These are phyloP conservation scores for Apiospora aurea DNA, from an alignment of 2,329 filamentous ascomycete species.

Conservation along the genomic window DNA sequence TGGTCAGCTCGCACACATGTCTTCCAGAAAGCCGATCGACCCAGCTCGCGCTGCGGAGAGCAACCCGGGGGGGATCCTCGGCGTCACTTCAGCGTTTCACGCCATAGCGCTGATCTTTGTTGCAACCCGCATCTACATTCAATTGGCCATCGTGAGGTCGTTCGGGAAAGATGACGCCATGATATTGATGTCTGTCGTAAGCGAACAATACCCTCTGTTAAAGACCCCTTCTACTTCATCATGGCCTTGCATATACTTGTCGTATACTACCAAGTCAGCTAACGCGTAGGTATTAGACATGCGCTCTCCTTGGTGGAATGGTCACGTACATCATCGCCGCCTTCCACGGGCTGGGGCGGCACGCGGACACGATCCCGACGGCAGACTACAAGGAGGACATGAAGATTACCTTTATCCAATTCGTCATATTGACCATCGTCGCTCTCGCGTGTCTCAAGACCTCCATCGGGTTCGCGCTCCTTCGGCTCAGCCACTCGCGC, in stretches of 20 bases:
- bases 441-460: conserved; percentile 46
- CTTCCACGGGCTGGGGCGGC: background rate
- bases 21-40: conserved; percentile 2
- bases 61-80: conserved; percentile 22
- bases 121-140: conserved; percentile 15
- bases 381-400: conserved; percentile 41
- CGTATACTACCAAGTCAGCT: background rate
- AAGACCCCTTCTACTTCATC: conserved; percentile 29
- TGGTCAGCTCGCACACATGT: background rate
- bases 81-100: conserved; percentile 11
- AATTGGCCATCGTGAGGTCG: conserved; percentile 7
- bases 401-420: conserved; percentile 54
- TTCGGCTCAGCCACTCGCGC: conserved; percentile 43
- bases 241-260: conserved; percentile 25
- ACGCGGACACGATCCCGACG: background rate
- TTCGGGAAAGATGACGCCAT: conserved; percentile 23
- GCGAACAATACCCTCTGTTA: background rate
- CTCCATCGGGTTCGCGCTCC: conserved; percentile 45
- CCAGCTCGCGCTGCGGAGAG: conserved; percentile 23
- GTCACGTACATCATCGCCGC: conserved; percentile 4
- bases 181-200: conserved; percentile 24
- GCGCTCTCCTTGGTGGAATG: conserved; percentile 1
- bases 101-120: conserved; percentile 19
- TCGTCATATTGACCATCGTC: conserved; percentile 51
- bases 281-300: background rate